Percentiles rank a stretch among this genome's conserved stretches.
Conservation (phyloP, 192 early-diverging fungal genomes). For the Cetraspora pellucida region DNA sequence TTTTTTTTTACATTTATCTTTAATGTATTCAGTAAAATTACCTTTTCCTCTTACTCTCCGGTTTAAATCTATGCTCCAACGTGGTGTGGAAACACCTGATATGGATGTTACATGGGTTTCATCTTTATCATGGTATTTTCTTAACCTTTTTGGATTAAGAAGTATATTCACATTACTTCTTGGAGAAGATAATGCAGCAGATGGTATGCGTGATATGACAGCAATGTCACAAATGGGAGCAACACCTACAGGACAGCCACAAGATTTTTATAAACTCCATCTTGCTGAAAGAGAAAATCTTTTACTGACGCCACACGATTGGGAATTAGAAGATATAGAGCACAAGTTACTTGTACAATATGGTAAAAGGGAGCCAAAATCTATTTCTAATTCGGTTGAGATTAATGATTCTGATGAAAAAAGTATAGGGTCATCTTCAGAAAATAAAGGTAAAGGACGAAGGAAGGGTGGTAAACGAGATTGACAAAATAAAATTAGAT, state of each 20-base stretch:
- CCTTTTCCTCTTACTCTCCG: conserved; percentile 95
- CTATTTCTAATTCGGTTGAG: not conserved
- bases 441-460: not conserved
- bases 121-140: conserved; percentile 97
- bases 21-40: conserved; percentile 72
- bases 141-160: conserved; percentile 94
- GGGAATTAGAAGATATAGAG: conserved; percentile 81
- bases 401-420: not conserved
- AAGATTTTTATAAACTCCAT: conserved; percentile 85
- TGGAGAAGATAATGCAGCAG: conserved; percentile 87
- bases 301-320: conserved; percentile 78
- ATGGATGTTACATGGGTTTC: conserved; percentile 99
- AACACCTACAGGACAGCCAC: conserved; percentile 70
- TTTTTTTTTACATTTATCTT: not conserved
- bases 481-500: no score
- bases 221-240: conserved; percentile 87
- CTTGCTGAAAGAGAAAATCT: conserved; percentile 87
- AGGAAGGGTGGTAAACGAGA: conserved; percentile 2
- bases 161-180: conserved; percentile 91
- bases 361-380: conserved; percentile 47
- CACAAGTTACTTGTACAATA: conserved; percentile 78
- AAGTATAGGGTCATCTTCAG: not conserved
- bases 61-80: conserved; percentile 98
- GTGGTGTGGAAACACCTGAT: conserved; percentile 90
- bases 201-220: conserved; percentile 86